Percentiles rank a stretch among this genome's conserved stretches.
Conservation (phyloP, 495 filamentous ascomycete genomes). For the Eremomyces bilateralis region DNA sequence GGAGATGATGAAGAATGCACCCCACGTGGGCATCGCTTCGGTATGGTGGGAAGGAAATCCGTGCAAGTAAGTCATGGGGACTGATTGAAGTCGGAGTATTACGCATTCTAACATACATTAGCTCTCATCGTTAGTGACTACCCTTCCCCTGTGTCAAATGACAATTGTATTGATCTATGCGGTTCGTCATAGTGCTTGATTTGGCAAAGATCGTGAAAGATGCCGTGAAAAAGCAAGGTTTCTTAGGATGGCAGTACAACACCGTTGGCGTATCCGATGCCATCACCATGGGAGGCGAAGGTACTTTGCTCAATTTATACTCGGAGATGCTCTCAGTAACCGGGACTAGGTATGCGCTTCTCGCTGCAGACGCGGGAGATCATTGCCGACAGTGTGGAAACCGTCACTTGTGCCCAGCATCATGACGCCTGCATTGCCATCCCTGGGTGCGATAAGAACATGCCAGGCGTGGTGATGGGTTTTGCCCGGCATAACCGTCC, state of each 20-base stretch:
- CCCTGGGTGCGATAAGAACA: constrained; percentile 96
- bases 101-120: no score
- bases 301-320: constrained; percentile 19
- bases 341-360: constrained; percentile 64
- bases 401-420: constrained; percentile 50
- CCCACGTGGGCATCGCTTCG: constrained; percentile 73
- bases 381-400: constrained; percentile 90
- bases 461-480: constrained; percentile 75
- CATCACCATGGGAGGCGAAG: constrained; percentile 93
- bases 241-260: constrained; percentile 88
- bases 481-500: constrained; percentile 85
- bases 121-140: no score
- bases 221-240: constrained; percentile 55
- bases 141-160: no score
- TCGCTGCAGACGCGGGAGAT: constrained; percentile 89
- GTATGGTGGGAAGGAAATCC: constrained; percentile 99
- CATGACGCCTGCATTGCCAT: constrained; percentile 93
- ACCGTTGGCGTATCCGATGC: constrained; percentile 86
- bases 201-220: constrained; percentile 81
- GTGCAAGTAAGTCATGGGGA: constrained; percentile 38
- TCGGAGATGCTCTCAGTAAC: not conserved
- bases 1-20: constrained; percentile 70
- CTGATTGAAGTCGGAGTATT: no score
- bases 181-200: constrained; percentile 52
- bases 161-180: no score